A percentile compares a stretch with the other conserved stretches of the same genome.
Evolutionary conservation across 306 rosid genomes (phyloP).

Genomic region (Quercus gilva): DNA sequence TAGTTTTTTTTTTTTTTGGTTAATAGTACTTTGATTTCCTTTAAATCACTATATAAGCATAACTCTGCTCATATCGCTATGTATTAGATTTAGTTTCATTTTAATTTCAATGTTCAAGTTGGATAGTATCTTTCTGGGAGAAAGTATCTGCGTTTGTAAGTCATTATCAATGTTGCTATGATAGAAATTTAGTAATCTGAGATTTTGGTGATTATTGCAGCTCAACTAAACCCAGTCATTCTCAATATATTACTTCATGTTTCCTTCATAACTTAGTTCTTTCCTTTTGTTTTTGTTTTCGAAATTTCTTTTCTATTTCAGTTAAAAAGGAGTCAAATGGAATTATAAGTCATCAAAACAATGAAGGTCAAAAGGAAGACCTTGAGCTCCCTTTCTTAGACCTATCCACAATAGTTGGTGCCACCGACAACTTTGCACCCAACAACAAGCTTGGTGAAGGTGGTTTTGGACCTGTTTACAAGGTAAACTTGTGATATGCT

Average conservation of each 20-base stretch:
- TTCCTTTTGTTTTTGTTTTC: too few relatives aligned
- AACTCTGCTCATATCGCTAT: too few relatives aligned
- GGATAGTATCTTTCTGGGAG: too few relatives aligned
- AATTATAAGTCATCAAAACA: not conserved
- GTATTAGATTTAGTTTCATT: too few relatives aligned
- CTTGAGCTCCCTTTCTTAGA: slow-evolving; percentile 47
- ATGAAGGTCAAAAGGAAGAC: slow-evolving; percentile 25
- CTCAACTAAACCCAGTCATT: not conserved
- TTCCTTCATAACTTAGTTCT: not conserved
- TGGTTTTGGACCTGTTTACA: slow-evolving; percentile 61
- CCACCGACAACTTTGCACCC: slow-evolving; percentile 45
- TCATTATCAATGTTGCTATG: too few relatives aligned
- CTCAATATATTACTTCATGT: not conserved
- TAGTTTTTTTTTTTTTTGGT: too few relatives aligned
- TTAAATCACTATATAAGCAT: too few relatives aligned
- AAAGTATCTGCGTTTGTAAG: too few relatives aligned
- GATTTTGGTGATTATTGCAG: too few relatives aligned
- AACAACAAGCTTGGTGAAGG: slow-evolving; percentile 53
- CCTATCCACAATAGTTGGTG: slow-evolving; percentile 26
- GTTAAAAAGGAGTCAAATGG: not conserved
- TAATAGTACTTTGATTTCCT: too few relatives aligned
- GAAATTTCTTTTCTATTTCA: not conserved
- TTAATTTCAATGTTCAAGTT: too few relatives aligned
- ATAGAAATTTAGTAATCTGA: too few relatives aligned
- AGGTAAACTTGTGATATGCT: slow-evolving; percentile 20